Base-by-base conservation (phyloP, 495 filamentous ascomycete species). In the Xylaria grammica region DNA sequence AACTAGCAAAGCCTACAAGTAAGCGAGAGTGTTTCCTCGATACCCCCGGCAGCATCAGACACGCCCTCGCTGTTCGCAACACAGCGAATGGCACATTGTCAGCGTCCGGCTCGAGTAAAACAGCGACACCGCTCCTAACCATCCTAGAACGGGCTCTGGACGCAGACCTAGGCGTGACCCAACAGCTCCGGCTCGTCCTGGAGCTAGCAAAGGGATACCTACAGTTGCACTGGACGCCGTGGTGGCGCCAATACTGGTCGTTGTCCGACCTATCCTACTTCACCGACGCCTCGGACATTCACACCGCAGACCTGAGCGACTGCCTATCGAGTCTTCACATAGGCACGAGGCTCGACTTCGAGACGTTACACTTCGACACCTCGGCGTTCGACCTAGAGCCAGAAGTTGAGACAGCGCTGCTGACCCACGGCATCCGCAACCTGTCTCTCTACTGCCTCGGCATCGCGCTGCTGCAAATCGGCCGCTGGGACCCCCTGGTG, bases 381-480 rank as follows among this genome's bases (percentile, higher is more conserved):
- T 34, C 50, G 8, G n/a, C 50, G 30, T 53, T 53, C 34, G 7
- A 44, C 36, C 29, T 57, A 6, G 22, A n/a, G 34, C 54, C 34
- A 2, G 54, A 40, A 57, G 20, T 57, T 22, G 54, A 45, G 36
- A 57, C 54, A 20, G 34, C 40, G 20, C n/a, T 53, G 8, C n/a
- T 53, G 27, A 53, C 50, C n/a, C 54, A 57, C 54, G 40, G 34
- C 54, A 57, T 40, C 5, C 40, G 36, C 36, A 57, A 57, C 54
- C 34, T 57, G 26, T 57, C 40, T 20, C 54, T 57, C 36, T 45
- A 40, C 54, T 42, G 54, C 20, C 54, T 67, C 19, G 65, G 65
- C 19, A 49, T 53, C 7, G 60, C 65, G n/a, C 30, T 67, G 26
- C 52, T 67, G 26, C 65, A 67, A 24, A 63, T 67, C 19, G 65